Evolutionary conservation across 306 rosid genomes (phyloP).

Genomic region (Malus sylvestris): DNA sequence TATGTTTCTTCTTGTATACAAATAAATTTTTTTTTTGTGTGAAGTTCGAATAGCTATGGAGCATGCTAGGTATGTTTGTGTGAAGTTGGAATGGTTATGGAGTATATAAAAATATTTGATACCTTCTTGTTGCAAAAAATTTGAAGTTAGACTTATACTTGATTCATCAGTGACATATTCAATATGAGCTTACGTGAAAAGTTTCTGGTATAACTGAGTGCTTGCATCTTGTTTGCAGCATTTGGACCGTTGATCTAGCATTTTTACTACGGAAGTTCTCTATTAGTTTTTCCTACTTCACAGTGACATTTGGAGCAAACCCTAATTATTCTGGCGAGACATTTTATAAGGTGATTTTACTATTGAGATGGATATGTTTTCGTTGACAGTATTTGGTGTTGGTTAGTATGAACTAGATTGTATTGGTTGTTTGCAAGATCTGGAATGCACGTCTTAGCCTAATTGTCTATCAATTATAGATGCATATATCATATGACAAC

Average conservation of each 20-base stretch:
- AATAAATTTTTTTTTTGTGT: neutral
- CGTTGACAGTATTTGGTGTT: neutral
- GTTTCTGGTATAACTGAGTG: slow-evolving; percentile 22
- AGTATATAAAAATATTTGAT: neutral
- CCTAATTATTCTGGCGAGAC: slow-evolving; percentile 83
- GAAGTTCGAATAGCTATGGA: neutral
- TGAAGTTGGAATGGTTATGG: neutral
- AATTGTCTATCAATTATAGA: neutral
- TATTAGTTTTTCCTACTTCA: slow-evolving; percentile 74
- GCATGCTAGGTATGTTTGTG: neutral
- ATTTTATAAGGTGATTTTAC: slow-evolving; percentile 76
- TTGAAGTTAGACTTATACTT: neutral
- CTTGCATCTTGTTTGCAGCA: slow-evolving; percentile 53
- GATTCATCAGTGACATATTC: neutral
- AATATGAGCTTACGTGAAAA: slow-evolving; percentile 5
- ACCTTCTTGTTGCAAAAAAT: neutral
- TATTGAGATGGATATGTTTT: neutral
- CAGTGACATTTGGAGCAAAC: slow-evolving; percentile 86
- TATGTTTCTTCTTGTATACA: neutral
- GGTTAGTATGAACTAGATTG: neutral
- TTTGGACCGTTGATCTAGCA: slow-evolving; percentile 97
- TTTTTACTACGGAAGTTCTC: slow-evolving; percentile 69
- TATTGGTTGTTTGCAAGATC: neutral
- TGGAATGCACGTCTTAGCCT: neutral
- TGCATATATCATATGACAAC: neutral